Percentiles rank a stretch among this genome's conserved stretches.
phyloP scores from a whole-genome alignment of 1,139 yeast genomes.

The Pichia inconspicua region DNA sequence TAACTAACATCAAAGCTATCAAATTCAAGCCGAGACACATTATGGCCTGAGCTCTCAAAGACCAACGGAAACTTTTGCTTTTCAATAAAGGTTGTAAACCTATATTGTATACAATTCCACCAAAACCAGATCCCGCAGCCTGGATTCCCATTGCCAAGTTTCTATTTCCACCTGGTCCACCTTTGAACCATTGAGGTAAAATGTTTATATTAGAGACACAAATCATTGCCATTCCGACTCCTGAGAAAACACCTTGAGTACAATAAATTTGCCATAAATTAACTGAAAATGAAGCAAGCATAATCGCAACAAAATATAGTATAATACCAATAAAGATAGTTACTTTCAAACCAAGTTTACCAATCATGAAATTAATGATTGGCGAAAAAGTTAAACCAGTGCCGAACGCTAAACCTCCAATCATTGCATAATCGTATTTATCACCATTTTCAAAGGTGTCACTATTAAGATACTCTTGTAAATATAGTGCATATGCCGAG shows the following conservation, averaged over 20 bases:
- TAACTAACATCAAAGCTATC: constrained; percentile 25
- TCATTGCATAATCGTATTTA: constrained; percentile 46
- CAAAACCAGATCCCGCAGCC: constrained; percentile 58
- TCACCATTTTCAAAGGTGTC: constrained; percentile 42
- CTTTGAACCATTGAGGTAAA: constrained; percentile 54
- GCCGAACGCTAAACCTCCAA: constrained; percentile 51
- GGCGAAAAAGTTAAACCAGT: constrained; percentile 41
- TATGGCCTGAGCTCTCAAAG: constrained; percentile 45
- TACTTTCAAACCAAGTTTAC: constrained; percentile 35
- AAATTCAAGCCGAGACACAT: constrained; percentile 38
- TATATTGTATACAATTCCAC: constrained; percentile 53
- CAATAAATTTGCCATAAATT: constrained; percentile 45
- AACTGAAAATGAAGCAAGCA: constrained; percentile 47
- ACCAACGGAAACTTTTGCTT: constrained; percentile 51
- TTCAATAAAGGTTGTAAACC: constrained; percentile 41
- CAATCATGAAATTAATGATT: constrained; percentile 35
- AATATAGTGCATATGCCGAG: constrained; percentile 49
- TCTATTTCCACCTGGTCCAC: constrained; percentile 34
- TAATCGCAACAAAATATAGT: constrained; percentile 41
- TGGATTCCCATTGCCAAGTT: constrained; percentile 56
- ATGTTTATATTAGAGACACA: constrained; percentile 48
- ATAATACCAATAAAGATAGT: constrained; percentile 35
- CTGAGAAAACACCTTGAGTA: constrained; percentile 51
- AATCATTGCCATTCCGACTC: constrained; percentile 43
- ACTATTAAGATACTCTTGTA: constrained; percentile 39